Conservation (phyloP, 192 early-diverging fungal species). For the Coemansia sp. region DNA sequence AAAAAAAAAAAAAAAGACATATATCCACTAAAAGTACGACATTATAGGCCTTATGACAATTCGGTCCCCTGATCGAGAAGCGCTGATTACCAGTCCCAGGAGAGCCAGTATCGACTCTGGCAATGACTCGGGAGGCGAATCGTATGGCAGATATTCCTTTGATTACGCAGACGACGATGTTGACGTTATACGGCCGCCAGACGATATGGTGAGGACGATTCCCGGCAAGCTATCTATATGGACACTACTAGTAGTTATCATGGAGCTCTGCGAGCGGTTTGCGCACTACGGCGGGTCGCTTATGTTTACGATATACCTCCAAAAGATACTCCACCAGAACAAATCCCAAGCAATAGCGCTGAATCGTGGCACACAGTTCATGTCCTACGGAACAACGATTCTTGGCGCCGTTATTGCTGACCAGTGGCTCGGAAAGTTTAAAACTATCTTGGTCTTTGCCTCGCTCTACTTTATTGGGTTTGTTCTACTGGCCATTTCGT, state of each 20-base stretch:
- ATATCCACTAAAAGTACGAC: neutral
- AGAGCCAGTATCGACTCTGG: neutral
- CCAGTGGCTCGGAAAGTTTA: conserved; percentile 72
- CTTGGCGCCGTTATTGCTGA: conserved; percentile 71
- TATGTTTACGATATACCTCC: conserved; percentile 62
- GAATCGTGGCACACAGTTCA: conserved; percentile 60
- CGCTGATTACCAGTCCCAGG: neutral
- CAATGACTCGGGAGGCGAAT: neutral
- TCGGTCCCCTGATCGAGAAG: neutral
- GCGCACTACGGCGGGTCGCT: conserved; percentile 63
- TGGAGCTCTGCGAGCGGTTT: conserved; percentile 64
- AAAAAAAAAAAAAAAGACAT: too few species aligned
- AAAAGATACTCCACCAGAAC: conserved; percentile 49
- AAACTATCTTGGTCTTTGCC: conserved; percentile 69
- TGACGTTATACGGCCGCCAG: conserved; percentile 20
- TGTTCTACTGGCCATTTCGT: conserved; percentile 63
- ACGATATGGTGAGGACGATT: conserved; percentile 38
- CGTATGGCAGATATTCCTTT: conserved; percentile 1
- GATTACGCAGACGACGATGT: conserved; percentile 11
- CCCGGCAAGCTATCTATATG: conserved; percentile 59
- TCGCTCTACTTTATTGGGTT: conserved; percentile 66
- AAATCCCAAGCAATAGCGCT: conserved; percentile 56
- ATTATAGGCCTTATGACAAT: neutral
- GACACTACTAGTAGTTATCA: conserved; percentile 59
- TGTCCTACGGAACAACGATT: conserved; percentile 60